phyloP scores from a whole-genome alignment of 495 filamentous ascomycete species.

The Friedmanniomyces endolithicus region DNA sequence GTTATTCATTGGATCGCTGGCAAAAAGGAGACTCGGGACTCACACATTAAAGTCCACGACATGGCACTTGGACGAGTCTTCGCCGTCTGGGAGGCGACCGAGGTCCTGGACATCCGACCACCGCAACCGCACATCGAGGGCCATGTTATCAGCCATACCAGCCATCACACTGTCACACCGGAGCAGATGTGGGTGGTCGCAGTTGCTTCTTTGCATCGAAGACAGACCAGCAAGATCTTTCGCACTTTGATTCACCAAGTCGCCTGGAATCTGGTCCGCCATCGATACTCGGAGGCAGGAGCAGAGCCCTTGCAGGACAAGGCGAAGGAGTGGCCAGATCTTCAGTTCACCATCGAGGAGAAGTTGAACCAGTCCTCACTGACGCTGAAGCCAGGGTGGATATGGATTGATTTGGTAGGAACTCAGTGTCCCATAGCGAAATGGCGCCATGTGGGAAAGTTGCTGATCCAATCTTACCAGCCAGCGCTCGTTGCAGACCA shows the following conservation, averaged over 20 bases:
- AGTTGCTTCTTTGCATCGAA: not conserved
- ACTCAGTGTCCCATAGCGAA: no score
- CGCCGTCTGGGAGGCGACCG: constrained; percentile 1
- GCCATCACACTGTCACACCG: not conserved
- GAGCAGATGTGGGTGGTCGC: not conserved
- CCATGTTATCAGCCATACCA: constrained; percentile 7
- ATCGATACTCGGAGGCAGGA: not conserved
- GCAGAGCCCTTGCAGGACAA: not conserved
- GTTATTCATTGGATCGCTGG: not conserved
- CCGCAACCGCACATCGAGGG: constrained; percentile 9
- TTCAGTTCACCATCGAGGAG: not conserved
- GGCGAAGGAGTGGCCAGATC: not conserved
- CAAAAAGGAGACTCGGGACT: not conserved
- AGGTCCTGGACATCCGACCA: constrained; percentile 1
- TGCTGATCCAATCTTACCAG: no score
- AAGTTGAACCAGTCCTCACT: no score
- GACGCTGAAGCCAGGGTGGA: no score
- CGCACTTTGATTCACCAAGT: constrained; percentile 5
- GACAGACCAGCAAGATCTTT: not conserved
- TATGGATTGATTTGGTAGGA: no score
- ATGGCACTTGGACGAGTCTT: not conserved
- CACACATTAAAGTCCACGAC: constrained; percentile 7
- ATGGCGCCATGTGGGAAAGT: no score
- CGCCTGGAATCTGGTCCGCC: constrained; percentile 1
- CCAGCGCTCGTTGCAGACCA: no score